Evolutionary conservation across 129 eudicot species (phyloP).

Genomic region (Saussurea involucrata): DNA sequence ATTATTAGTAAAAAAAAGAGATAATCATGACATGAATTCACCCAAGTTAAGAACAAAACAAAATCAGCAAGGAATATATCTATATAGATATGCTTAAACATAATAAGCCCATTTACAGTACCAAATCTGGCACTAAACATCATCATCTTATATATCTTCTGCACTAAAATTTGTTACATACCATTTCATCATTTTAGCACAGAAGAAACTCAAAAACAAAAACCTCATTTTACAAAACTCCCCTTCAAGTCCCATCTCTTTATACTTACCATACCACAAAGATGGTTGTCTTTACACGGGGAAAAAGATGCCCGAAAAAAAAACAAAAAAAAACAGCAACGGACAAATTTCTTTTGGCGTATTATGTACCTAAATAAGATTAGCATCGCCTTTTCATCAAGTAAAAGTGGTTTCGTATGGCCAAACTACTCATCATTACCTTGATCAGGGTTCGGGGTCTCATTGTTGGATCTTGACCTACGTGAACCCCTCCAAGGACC

Average conservation of each 20-base stretch:
- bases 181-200: neutral
- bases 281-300: slow-evolving; percentile 5
- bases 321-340: neutral
- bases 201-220: neutral
- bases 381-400: slow-evolving; percentile 1
- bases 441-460: neutral
- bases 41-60: too few species aligned
- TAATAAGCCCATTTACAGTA: neutral
- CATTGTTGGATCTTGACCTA: slow-evolving; percentile 14
- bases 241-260: neutral
- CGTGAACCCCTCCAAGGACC: slow-evolving; percentile 16
- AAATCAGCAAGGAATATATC: too few species aligned
- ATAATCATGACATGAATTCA: too few species aligned
- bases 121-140: neutral
- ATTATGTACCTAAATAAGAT: slow-evolving; percentile 12
- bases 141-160: neutral
- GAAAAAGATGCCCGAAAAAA: neutral
- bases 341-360: neutral
- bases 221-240: neutral
- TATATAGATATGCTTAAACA: too few species aligned
- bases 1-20: too few species aligned
- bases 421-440: neutral
- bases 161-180: neutral
- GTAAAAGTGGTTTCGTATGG: neutral
- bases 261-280: neutral